A percentile compares a stretch with the other conserved stretches of the same genome.
These are phyloP conservation scores for Didymella glomerata DNA, from an alignment of 2,329 filamentous ascomycete species.

Conservation along the genomic window DNA sequence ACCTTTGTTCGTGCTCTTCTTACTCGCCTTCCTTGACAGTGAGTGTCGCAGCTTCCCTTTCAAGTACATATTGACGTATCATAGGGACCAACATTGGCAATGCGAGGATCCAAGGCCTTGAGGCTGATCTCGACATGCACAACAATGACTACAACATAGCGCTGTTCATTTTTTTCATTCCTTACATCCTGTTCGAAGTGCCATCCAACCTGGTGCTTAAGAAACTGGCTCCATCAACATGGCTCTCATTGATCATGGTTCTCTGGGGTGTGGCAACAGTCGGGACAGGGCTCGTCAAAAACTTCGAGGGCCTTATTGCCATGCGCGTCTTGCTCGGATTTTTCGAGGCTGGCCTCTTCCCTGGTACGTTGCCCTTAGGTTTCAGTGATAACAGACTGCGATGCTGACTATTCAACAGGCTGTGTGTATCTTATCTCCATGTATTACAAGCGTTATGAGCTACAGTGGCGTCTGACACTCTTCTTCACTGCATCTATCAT, in stretches of 20 bases:
- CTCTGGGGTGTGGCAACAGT: conserved; percentile 54
- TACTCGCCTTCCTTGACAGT: conserved; percentile 45
- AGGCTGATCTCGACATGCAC: conserved; percentile 50
- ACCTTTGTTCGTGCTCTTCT: conserved; percentile 55
- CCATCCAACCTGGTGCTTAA: conserved; percentile 50
- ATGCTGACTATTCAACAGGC: conserved; percentile 24
- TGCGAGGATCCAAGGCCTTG: conserved; percentile 53
- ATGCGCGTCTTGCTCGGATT: conserved; percentile 54
- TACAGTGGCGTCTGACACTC: conserved; percentile 53
- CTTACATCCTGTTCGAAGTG: conserved; percentile 50
- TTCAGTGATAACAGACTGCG: too few species aligned
- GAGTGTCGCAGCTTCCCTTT: conserved; percentile 25
- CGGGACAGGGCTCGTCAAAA: conserved; percentile 58
- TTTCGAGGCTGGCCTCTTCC: conserved; percentile 51
- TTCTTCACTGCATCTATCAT: conserved; percentile 55
- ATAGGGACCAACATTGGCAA: conserved; percentile 43
- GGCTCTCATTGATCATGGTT: conserved; percentile 51
- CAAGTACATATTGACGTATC: background rate
- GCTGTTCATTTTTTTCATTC: conserved; percentile 51
- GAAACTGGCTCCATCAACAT: conserved; percentile 50
- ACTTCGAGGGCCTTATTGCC: conserved; percentile 57
- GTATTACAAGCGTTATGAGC: conserved; percentile 57
- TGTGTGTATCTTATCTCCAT: conserved; percentile 46
- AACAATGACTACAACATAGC: conserved; percentile 51
- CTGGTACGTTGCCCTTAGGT: conserved; percentile 22